Evolutionary conservation across 2,329 filamentous ascomycete genomes (phyloP), one percentile per base, ranked within the genome.

Genomic region (Cladobotryum protrusum): DNA sequence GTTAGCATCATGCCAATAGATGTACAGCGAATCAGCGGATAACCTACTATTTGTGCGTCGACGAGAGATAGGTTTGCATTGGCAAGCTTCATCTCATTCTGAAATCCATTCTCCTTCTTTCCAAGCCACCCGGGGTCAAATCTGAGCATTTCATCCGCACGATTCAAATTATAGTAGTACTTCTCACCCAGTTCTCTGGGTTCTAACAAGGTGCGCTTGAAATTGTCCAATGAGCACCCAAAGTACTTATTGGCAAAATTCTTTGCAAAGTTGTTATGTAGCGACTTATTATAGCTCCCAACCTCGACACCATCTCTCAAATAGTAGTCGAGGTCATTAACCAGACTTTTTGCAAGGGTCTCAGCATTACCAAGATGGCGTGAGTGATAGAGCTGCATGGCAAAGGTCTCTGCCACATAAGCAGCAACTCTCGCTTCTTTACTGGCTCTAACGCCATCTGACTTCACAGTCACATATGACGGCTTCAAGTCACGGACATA

Each of bases 31-130:
- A 29, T 29, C 24, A 8, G 6, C 6, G 5, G 5, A 45, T 20
- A 24, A 51, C 84, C 70, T 74, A 88, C 84, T 56, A 93, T 85
- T 71, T 99, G 90, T 19, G 92, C 88, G 65, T 97, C 90, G 33
- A 99, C 89, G 33, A 96, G 75, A 19, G 91, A 95, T 47, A 99
- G 67, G 66, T 99, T 97, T 54, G 86, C 73, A 66, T 99, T 99
- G 39, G 92, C 93, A 53, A 83, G 83, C 60, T 85, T 81, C 69
- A 99, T 85, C 64, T 99, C 93, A 44, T 81, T 79, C 54, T 80
- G 78, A 68, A 95, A 95, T 0, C 91, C 91, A 59, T 85, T 79
- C 48, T 81, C 78, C 57, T 72, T 77, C 56, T 73, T 75, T 40
- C 86, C 86, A 47, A 72, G 72, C 93, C 93, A 99, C 36, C 84